Conservation (phyloP, 2,329 filamentous ascomycete species). For the Fusarium tuaranense region DNA sequence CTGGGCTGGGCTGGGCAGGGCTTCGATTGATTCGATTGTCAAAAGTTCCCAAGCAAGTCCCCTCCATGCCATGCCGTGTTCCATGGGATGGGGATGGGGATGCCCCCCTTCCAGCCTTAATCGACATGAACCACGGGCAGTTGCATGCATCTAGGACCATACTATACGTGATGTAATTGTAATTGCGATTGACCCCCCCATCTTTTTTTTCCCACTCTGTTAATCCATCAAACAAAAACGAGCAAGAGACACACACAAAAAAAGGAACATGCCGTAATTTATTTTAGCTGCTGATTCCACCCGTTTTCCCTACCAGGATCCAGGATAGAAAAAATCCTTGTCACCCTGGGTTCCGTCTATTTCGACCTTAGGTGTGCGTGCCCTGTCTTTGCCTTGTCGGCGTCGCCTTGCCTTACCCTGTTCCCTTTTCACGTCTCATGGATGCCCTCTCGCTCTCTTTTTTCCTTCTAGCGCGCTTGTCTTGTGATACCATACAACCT, state of each 20-base stretch:
- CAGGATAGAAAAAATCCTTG: too few species aligned
- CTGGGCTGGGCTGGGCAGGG: background rate
- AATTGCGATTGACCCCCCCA: constrained; percentile 15
- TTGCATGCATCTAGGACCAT: background rate
- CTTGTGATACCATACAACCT: background rate
- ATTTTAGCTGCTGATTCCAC: constrained; percentile 19
- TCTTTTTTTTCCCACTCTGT: background rate
- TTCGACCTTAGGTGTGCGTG: too few species aligned
- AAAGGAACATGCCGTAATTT: constrained; percentile 29
- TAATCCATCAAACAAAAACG: constrained; percentile 18
- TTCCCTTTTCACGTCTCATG: background rate
- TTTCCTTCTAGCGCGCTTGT: background rate
- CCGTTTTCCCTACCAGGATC: constrained; percentile 11
- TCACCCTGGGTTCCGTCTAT: too few species aligned
- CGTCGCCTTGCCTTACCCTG: constrained; percentile 19
- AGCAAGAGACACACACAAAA: constrained; percentile 11
- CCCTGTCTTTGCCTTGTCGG: constrained; percentile 19
- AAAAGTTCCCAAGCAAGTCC: background rate
- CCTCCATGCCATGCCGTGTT: background rate
- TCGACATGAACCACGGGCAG: background rate
- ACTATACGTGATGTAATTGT: background rate
- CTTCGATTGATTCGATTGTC: background rate
- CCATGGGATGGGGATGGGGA: background rate
- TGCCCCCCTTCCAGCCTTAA: background rate
- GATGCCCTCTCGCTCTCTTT: background rate